Base-by-base conservation (phyloP, 208 protist genomes). In the Acanthamoeba healyi region DNA sequence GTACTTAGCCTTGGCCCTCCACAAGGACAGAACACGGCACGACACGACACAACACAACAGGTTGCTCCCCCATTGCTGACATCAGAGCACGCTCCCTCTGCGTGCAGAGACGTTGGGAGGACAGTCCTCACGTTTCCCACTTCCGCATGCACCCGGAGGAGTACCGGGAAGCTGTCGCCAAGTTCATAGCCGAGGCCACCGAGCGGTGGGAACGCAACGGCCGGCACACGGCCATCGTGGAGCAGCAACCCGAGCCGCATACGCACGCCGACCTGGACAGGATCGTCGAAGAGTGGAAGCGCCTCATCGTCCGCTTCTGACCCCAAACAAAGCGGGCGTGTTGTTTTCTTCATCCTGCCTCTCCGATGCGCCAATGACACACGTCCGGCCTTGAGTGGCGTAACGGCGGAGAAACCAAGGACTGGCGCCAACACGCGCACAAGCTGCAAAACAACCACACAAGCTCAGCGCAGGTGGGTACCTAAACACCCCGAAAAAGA, bases 91-190 rank as follows among this genome's bases (percentile, higher is more conserved):
- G 58, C 58, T 9, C 10, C 49, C 49, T 54, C 49, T 54, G 7
- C 70, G 7, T 32, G 26, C 36, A 79, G 70, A 79, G 42, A 79
- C 42, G 70, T 24, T 79, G 70, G 70, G 24, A 38, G 38, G 70
- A 79, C 38, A 79, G 70, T 24, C 70, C 70, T 4, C 70, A 79
- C 70, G 70, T 79, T 5, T 12, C 12, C 34, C 70, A 79, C 70
- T 79, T 79, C 26, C 7, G 70, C 9, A 44, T 17, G 14, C 70
- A 79, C 36, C 32, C 70, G 17, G 70, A 5, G 7, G 70, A 79
- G 36, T 79, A 79, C 36, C 17, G 36, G 5, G 70, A 12, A n/a
- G 70, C 38, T 24, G 70, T 79, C 29, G 9, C 29, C 5, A 10
- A 24, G 12, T 79, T 79, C 32, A 44, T 79, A 12, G 10, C 5